Base-by-base conservation (phyloP, 495 filamentous ascomycete genomes). In the Lasiosphaeria miniovina region DNA sequence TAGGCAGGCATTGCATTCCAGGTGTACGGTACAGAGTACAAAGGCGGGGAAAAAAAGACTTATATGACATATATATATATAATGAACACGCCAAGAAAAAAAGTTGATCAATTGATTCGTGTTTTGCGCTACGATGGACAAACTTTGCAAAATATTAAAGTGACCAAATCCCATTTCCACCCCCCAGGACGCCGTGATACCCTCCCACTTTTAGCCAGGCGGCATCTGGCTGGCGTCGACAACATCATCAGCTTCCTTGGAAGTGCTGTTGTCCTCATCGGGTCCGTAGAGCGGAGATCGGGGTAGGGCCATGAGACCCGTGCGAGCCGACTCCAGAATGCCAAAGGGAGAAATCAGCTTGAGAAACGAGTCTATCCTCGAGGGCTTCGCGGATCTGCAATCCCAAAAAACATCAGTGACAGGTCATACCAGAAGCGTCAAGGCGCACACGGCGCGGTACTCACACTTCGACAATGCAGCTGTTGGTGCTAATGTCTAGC, bases 381-480 rank as follows among this genome's bases (percentile, higher is more conserved):
- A 81, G 11, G 92, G 93, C 76, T 98, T 98, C 59, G 94, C 94
- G 59, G 91, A 93, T 33, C 90, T 95, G 61, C 59, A 46, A 68
- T 52, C 67, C 58, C 43, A 64, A 58, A 52, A 58, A 52, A 63
- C 58, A 58, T 41, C 24, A 24, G 54, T 52, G 6, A 17, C 49
- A 56, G 57, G 43, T n/a, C 36, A 49, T 2, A 33, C 11, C 4
- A 7, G 6, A 36, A 24, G 17, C 9, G 15, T 41, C 24, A 5
- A 4, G 36, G 17, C 9, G 4, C 6, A 6, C 8, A 31, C 33
- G 7, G 12, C 38, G 41, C 35, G 54, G 24, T 24, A 86, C 90
- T 82, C 83, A 94, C 90, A 98, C 73, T 73, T 98, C 94, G 62
- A 98, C 91, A 76, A 98, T 97, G 77, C 93, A 97, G 77, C 93